Evolutionary conservation across 495 filamentous ascomycete species (phyloP).

Genomic region (Thozetella sp.): DNA sequence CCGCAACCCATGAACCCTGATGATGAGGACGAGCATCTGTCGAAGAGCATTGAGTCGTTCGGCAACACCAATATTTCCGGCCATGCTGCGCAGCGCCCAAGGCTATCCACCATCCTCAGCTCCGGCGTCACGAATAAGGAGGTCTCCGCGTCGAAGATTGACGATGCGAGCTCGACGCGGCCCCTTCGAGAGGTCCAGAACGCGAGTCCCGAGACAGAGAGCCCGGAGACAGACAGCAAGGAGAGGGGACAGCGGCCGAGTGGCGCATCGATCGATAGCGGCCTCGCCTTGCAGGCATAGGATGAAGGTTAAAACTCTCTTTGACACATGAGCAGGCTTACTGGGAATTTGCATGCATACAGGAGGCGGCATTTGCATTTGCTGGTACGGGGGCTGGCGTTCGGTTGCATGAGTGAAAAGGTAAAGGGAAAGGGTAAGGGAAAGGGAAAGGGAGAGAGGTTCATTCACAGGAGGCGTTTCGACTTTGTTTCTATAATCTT

Average conservation of each 20-base stretch:
- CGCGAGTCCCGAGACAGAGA: background rate
- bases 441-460: background rate
- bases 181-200: constrained; percentile 1
- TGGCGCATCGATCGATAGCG: constrained; percentile 11
- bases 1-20: constrained; percentile 21
- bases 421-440: background rate
- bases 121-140: constrained; percentile 15
- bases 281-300: constrained; percentile 11
- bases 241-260: constrained; percentile 3
- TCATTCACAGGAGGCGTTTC: background rate
- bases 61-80: constrained; percentile 11
- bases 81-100: constrained; percentile 29
- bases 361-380: background rate
- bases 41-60: constrained; percentile 16
- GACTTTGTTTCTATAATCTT: background rate
- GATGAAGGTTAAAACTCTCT: background rate
- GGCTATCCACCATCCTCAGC: constrained; percentile 34
- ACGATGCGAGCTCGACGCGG: background rate
- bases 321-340: background rate
- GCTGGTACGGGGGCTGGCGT: background rate
- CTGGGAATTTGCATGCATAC: background rate
- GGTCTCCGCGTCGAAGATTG: background rate
- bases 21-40: constrained; percentile 20
- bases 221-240: too few species aligned
- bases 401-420: background rate